Percentiles rank a stretch among this genome's conserved stretches.
phyloP scores from a whole-genome alignment of 352 stramenopile species.

The Phytopythium litorale region DNA sequence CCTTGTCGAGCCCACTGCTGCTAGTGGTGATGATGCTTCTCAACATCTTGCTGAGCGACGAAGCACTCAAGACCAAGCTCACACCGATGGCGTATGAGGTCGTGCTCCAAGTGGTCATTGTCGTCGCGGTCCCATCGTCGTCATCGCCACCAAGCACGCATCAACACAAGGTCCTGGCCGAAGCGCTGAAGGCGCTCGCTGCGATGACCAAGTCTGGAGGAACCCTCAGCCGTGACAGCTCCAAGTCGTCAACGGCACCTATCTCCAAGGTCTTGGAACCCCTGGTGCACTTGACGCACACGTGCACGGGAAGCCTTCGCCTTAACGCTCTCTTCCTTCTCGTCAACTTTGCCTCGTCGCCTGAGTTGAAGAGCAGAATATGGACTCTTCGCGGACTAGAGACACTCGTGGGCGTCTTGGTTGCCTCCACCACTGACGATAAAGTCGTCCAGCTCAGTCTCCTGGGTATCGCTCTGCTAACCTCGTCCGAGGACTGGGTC shows the following conservation, averaged over 20 bases:
- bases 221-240: conserved; percentile 5
- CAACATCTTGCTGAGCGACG: conserved; percentile 45
- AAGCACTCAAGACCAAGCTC: conserved; percentile 47
- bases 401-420: conserved; percentile 27
- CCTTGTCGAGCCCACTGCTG: conserved; percentile 9
- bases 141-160: conserved; percentile 4
- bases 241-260: conserved; percentile 11
- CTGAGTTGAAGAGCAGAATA: conserved; percentile 39
- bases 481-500: conserved; percentile 13
- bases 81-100: conserved; percentile 59
- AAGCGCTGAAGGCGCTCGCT: conserved; percentile 47
- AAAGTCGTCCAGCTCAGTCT: conserved; percentile 59
- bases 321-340: conserved; percentile 61
- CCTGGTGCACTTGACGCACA: conserved; percentile 41
- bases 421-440: conserved; percentile 24
- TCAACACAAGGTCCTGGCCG: conserved; percentile 31
- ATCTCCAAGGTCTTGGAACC: conserved; percentile 33
- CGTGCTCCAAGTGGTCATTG: conserved; percentile 45
- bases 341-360: conserved; percentile 57
- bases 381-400: conserved; percentile 36
- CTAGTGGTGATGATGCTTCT: conserved; percentile 42
- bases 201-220: conserved; percentile 39
- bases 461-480: conserved; percentile 62
- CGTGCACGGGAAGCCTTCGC: conserved; percentile 26
- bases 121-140: conserved; percentile 4